Evolutionary conservation across 257 asterid species (phyloP), one percentile per base, ranked within the genome.

Genomic region (Nicotiana obtusifolia): DNA sequence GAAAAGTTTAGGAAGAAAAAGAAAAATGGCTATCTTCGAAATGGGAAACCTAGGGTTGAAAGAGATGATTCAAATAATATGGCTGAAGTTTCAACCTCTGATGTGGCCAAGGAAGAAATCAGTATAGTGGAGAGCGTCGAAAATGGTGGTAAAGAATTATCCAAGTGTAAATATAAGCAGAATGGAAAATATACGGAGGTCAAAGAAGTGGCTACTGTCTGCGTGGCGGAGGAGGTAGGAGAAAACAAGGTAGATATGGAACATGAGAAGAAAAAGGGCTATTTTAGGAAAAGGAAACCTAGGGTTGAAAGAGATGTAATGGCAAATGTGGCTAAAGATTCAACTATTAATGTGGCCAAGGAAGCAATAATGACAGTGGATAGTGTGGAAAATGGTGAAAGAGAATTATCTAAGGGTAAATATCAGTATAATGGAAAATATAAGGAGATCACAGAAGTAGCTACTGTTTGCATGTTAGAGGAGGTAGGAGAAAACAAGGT

Each of bases 401-500:
- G 59, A 75, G 84, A 73, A 73, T 69, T 44, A 67, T 31, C 16
- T 57, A 19, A 22, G 28, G 81, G 71, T 56, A 82, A 82, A 52
- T 22, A 56, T 17, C 83, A 65, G 83, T 79, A n/a, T 73, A 14
- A 31, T 56, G 47, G 54, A 17, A 44, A 3, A 24, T 10, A 28
- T 53, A 33, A 33, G 52, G 81, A 57, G 81, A 61, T 57, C 84
- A 31, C 53, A 65, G 78, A 73, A 83, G 83, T 31, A 35, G 84
- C 73, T 56, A 73, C 67, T 79, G 60, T 49, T 16, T 76, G 67
- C 78, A 78, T 41, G 83, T 81, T 60, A 59, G 62, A 73, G 60
- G 67, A 78, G 54, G 75, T 71, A 69, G 31, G 11, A 28, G 83
- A 73, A 76, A 64, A 15, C 28, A 37, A 33, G 52, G 22, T 14